Evolutionary conservation across 495 filamentous ascomycete genomes (phyloP).

Genomic region (Aspergillus funiculosus): DNA sequence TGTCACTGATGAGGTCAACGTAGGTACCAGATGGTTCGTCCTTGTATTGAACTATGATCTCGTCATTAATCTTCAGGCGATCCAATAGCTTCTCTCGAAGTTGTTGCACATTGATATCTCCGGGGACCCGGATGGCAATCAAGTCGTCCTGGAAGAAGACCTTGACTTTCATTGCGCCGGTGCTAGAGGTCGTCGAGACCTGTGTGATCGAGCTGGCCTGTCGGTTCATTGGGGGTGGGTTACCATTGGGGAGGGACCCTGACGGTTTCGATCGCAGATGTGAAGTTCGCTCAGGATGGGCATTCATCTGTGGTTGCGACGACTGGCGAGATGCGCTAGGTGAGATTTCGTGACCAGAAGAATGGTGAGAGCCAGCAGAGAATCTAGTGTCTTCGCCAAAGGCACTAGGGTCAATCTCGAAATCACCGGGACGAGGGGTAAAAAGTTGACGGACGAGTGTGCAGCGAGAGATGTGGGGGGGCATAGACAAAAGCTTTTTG

Average conservation of each 20-base stretch:
- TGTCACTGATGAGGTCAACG: slow-evolving; percentile 66
- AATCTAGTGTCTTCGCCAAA: slow-evolving; percentile 63
- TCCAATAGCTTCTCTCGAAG: slow-evolving; percentile 77
- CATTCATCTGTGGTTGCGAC: slow-evolving; percentile 64
- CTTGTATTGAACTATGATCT: slow-evolving; percentile 74
- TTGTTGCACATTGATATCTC: slow-evolving; percentile 68
- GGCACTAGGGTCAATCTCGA: slow-evolving; percentile 73
- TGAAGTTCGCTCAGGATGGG: slow-evolving; percentile 51
- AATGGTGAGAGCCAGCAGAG: slow-evolving; percentile 66
- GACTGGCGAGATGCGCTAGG: slow-evolving; percentile 66
- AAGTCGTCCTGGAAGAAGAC: slow-evolving; percentile 86
- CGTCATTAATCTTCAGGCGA: slow-evolving; percentile 66
- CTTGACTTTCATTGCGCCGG: slow-evolving; percentile 77
- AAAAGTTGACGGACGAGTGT: slow-evolving; percentile 84
- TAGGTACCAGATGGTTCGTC: slow-evolving; percentile 76
- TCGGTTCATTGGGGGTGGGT: slow-evolving; percentile 55
- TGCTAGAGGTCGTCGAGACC: slow-evolving; percentile 49
- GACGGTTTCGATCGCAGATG: slow-evolving; percentile 54
- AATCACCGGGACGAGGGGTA: slow-evolving; percentile 81
- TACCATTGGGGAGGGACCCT: slow-evolving; percentile 35
- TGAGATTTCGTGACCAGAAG: slow-evolving; percentile 49
- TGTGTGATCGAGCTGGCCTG: slow-evolving; percentile 71
- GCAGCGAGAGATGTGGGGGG: slow-evolving; percentile 75
- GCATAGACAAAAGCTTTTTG: slow-evolving; percentile 78
- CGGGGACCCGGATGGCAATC: slow-evolving; percentile 83